Evolutionary conservation across 306 rosid species (phyloP).

Genomic region (Sicyos edulis): DNA sequence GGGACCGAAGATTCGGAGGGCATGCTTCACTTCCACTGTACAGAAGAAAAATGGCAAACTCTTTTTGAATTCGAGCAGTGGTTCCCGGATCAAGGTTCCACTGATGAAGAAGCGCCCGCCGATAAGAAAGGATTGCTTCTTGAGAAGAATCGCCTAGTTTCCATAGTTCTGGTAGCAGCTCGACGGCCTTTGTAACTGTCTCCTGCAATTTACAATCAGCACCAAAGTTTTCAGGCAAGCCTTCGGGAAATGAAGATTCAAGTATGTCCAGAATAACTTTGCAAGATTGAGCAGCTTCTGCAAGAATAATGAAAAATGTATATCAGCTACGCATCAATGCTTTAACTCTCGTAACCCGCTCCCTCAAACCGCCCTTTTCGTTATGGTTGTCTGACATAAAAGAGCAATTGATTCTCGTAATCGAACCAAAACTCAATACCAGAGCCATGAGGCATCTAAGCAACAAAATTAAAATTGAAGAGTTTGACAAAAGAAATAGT

Average conservation of each 20-base stretch:
- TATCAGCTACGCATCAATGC: conserved; percentile 27
- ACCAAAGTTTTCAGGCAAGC: conserved; percentile 70
- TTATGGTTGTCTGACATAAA: neutral
- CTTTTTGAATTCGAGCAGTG: conserved; percentile 66
- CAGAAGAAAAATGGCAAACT: conserved; percentile 72
- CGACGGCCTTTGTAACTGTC: conserved; percentile 57
- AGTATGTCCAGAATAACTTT: conserved; percentile 70
- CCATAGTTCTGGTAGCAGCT: conserved; percentile 92
- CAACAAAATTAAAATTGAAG: neutral
- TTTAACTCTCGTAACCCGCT: neutral
- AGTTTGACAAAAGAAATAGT: conserved; percentile 6
- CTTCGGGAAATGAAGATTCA: conserved; percentile 78
- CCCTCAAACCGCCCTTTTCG: neutral
- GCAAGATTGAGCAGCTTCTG: conserved; percentile 94
- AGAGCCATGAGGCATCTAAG: neutral
- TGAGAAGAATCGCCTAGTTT: conserved; percentile 63
- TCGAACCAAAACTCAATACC: conserved; percentile 10
- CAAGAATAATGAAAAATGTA: conserved; percentile 39
- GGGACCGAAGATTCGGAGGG: conserved; percentile 77
- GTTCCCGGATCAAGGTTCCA: conserved; percentile 69
- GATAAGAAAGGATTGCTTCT: conserved; percentile 69
- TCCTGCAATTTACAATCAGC: conserved; percentile 89
- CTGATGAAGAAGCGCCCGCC: conserved; percentile 56
- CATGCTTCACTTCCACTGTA: conserved; percentile 73
- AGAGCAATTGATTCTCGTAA: neutral